These are phyloP conservation scores for Ceratobasidium theobromae DNA, from an alignment of 1,284 basidiomycete genomes.

Conservation along the genomic window DNA sequence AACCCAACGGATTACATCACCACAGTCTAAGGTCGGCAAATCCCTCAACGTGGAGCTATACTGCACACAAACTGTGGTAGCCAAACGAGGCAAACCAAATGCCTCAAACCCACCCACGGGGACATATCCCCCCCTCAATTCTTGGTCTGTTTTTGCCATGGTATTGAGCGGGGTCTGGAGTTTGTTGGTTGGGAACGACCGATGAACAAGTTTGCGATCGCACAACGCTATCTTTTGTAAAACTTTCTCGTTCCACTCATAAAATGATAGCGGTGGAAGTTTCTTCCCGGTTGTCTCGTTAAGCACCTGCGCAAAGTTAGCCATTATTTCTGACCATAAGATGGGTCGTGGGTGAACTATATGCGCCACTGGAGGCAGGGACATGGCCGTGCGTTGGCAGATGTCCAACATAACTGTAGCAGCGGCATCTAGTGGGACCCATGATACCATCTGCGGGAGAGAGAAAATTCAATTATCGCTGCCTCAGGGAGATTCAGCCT, in stretches of 20 bases:
- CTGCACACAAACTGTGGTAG: neutral
- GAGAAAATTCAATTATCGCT: neutral
- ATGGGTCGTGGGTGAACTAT: constrained; percentile 22
- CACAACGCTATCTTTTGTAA: neutral
- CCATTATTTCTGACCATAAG: constrained; percentile 3
- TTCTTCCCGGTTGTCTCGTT: neutral
- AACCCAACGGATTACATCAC: constrained; percentile 12
- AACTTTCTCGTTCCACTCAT: constrained; percentile 10
- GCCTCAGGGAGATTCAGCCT: neutral
- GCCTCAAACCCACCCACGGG: neutral
- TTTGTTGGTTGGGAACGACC: constrained; percentile 2
- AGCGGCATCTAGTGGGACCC: constrained; percentile 24
- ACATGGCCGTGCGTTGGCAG: neutral
- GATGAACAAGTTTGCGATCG: neutral
- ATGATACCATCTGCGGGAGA: constrained; percentile 5
- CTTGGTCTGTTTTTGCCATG: neutral
- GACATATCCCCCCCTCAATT: neutral
- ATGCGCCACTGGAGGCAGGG: constrained; percentile 9
- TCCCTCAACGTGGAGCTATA: neutral
- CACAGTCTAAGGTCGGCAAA: neutral
- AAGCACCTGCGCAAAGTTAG: neutral
- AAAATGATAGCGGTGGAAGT: neutral
- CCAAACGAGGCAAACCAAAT: constrained; percentile 4
- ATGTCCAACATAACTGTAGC: constrained; percentile 6
- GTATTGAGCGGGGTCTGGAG: constrained; percentile 17